Percentiles rank a stretch among this genome's conserved stretches.
phyloP scores from a whole-genome alignment of 2,329 filamentous ascomycete genomes.

The Pleomassaria siparia region DNA sequence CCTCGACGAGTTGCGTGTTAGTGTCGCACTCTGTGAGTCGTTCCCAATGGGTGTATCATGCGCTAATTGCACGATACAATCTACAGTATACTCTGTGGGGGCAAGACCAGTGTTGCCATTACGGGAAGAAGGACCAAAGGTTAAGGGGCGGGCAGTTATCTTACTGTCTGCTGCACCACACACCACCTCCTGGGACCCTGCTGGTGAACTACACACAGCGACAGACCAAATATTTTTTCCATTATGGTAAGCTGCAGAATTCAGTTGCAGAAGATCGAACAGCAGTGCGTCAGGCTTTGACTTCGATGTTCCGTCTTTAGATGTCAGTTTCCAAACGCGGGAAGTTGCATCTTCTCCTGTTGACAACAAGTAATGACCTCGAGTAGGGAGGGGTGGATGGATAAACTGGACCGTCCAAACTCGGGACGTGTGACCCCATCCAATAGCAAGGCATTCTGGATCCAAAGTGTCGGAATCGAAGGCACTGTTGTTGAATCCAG shows the following conservation, averaged over 20 bases:
- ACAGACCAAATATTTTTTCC: constrained; percentile 91
- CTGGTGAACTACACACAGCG: constrained; percentile 8
- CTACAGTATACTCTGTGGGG: constrained; percentile 24
- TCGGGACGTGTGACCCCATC: constrained; percentile 83
- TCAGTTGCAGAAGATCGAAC: constrained; percentile 53
- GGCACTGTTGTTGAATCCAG: constrained; percentile 46
- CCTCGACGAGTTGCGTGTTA: constrained; percentile 22
- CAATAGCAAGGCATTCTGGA: constrained; percentile 60
- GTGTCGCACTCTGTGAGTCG: neutral
- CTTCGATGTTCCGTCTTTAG: constrained; percentile 5
- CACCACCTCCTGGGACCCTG: constrained; percentile 17
- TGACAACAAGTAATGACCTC: constrained; percentile 60
- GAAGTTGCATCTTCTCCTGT: constrained; percentile 83
- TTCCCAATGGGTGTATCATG: neutral
- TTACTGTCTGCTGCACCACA: constrained; percentile 80
- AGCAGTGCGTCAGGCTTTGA: neutral
- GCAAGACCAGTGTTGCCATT: neutral
- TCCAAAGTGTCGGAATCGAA: constrained; percentile 25
- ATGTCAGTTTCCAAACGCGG: constrained; percentile 63
- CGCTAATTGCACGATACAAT: constrained; percentile 23
- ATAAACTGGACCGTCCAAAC: constrained; percentile 86
- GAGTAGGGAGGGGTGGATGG: constrained; percentile 36
- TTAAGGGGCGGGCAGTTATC: constrained; percentile 40
- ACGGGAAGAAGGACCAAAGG: constrained; percentile 6
- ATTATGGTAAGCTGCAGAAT: constrained; percentile 65